A percentile compares a stretch with the other conserved stretches of the same genome.
These are phyloP conservation scores for Coniochaeta sp. DNA, from an alignment of 2,329 filamentous ascomycete genomes.

Conservation along the genomic window DNA sequence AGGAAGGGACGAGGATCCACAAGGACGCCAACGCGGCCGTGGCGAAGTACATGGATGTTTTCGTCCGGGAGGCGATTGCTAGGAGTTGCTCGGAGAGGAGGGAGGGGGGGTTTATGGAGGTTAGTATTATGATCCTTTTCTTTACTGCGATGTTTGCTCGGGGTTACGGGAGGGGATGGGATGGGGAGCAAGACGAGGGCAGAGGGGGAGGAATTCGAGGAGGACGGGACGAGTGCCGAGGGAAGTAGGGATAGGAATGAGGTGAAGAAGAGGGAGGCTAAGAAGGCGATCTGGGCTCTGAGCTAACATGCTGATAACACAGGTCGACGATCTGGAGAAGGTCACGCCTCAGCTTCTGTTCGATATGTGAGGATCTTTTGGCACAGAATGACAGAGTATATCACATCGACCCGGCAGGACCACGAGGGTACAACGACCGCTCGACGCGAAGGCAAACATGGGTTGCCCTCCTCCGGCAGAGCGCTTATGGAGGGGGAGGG, in stretches of 20 bases:
- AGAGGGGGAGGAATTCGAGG: not conserved
- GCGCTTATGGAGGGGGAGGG: too few species aligned
- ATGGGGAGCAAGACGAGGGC: not conserved
- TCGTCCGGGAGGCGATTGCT: conserved; percentile 83
- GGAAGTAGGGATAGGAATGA: not conserved
- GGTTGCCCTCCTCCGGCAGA: too few species aligned
- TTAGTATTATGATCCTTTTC: too few species aligned
- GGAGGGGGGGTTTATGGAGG: conserved; percentile 64
- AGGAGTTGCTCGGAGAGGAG: conserved; percentile 65
- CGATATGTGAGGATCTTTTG: conserved; percentile 57
- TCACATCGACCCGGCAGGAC: too few species aligned
- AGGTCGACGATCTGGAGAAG: conserved; percentile 88
- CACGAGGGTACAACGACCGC: too few species aligned
- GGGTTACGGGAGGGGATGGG: not conserved
- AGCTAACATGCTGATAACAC: conserved; percentile 3
- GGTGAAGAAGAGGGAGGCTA: not conserved
- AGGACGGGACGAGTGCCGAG: too few species aligned
- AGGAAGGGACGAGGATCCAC: conserved; percentile 64
- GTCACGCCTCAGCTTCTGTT: conserved; percentile 77
- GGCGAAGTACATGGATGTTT: conserved; percentile 83
- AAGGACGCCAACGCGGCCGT: conserved; percentile 71
- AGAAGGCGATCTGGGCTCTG: not conserved
- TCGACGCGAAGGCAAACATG: not conserved
- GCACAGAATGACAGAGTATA: too few species aligned
- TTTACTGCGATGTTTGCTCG: too few species aligned